phyloP scores from a whole-genome alignment of 2,329 filamentous ascomycete species.

The Exophiala spinifera region DNA sequence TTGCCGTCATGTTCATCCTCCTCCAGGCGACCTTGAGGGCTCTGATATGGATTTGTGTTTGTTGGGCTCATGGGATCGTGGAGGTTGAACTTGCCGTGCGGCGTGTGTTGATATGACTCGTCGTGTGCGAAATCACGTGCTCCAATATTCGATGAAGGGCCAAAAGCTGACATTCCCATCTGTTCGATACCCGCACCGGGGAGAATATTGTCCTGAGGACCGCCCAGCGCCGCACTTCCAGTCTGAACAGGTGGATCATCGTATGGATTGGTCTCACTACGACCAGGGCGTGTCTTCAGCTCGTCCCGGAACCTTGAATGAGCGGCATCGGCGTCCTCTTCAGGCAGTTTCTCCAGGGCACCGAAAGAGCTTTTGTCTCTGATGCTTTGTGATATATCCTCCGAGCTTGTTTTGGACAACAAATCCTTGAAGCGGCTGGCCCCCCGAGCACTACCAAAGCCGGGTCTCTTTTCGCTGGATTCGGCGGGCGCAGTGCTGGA shows the following conservation, averaged over 20 bases:
- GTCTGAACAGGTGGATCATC: conserved; percentile 48
- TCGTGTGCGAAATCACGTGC: conserved; percentile 58
- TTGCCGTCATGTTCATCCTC: conserved; percentile 59
- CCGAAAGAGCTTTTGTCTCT: conserved; percentile 56
- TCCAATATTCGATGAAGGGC: conserved; percentile 58
- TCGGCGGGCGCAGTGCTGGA: conserved; percentile 49
- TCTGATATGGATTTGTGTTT: conserved; percentile 94
- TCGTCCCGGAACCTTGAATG: conserved; percentile 51
- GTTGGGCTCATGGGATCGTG: conserved; percentile 82
- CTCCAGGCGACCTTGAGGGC: conserved; percentile 70
- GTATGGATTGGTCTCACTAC: conserved; percentile 50
- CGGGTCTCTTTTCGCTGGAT: conserved; percentile 63
- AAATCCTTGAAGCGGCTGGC: conserved; percentile 85
- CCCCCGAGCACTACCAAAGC: conserved; percentile 63
- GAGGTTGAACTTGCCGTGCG: conserved; percentile 47
- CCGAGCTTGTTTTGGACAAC: conserved; percentile 72
- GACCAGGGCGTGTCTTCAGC: conserved; percentile 45
- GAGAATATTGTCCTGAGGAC: conserved; percentile 66
- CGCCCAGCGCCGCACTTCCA: conserved; percentile 68
- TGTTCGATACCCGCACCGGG: conserved; percentile 51
- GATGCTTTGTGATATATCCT: conserved; percentile 54
- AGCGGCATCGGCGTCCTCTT: conserved; percentile 47
- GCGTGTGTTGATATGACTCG: conserved; percentile 56
- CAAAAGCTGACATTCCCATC: conserved; percentile 58
- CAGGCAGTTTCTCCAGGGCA: conserved; percentile 53